Percentiles rank a stretch among this genome's conserved stretches.
These are phyloP conservation scores for Raffaelea deltoideospora DNA, from an alignment of 2,329 filamentous ascomycete genomes.

Conservation along the genomic window DNA sequence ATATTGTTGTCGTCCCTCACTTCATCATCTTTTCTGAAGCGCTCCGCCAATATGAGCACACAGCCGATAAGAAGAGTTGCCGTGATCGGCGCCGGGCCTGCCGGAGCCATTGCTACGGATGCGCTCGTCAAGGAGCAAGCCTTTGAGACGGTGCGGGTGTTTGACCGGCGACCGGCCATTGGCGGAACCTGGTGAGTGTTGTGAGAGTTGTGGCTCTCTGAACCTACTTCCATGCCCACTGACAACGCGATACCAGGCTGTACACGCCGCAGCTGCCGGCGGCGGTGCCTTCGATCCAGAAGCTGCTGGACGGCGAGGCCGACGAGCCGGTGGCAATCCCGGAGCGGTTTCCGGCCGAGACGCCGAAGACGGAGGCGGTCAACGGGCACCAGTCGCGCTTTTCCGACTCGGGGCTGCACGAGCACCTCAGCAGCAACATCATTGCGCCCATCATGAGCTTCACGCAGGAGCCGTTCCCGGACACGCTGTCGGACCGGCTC, in stretches of 20 bases:
- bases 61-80: too few relatives aligned
- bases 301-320: slow-evolving; percentile 28
- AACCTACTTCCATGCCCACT: too few relatives aligned
- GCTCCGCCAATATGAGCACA: too few relatives aligned
- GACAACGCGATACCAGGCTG: too few relatives aligned
- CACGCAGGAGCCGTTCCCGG: slow-evolving; percentile 7
- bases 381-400: slow-evolving; percentile 2
- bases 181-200: slow-evolving; percentile 27
- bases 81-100: slow-evolving; percentile 27
- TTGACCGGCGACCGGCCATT: slow-evolving; percentile 23
- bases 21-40: too few relatives aligned
- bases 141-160: slow-evolving; percentile 24
- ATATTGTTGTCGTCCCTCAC: too few relatives aligned
- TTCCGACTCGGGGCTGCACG: slow-evolving; percentile 2
- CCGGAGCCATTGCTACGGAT: slow-evolving; percentile 14
- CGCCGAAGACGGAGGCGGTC: slow-evolving; percentile 18
- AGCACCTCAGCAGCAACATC: slow-evolving; percentile 41
- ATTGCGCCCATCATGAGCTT: slow-evolving; percentile 45
- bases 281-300: slow-evolving; percentile 13
- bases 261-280: slow-evolving; percentile 2
- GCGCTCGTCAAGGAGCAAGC: slow-evolving; percentile 20
- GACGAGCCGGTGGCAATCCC: slow-evolving; percentile 33
- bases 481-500: slow-evolving; percentile 9
- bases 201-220: too few relatives aligned
- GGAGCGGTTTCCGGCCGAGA: slow-evolving; percentile 26